Evolutionary conservation across 129 eudicot genomes (phyloP).

Genomic region (Rutidosis leptorrhynchoides): DNA sequence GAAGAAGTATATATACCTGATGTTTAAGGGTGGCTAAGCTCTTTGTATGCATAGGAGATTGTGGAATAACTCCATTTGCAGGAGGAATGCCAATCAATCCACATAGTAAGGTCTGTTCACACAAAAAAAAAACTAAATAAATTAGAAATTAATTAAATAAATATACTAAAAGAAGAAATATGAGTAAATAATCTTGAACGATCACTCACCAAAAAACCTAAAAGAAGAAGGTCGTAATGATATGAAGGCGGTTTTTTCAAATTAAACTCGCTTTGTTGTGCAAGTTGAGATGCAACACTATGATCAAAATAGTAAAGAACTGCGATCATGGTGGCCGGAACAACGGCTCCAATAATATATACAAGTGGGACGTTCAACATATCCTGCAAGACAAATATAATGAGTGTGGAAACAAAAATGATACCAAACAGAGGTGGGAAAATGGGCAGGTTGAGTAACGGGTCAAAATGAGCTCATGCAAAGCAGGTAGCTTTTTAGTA

Average conservation of each 20-base stretch:
- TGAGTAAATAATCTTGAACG: background rate
- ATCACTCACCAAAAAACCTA: constrained; percentile 74
- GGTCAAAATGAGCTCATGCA: background rate
- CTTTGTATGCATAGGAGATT: constrained; percentile 98
- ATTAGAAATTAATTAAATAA: constrained; percentile 1
- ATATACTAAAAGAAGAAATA: background rate
- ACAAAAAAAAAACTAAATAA: background rate
- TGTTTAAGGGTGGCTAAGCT: constrained; percentile 96
- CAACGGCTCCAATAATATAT: constrained; percentile 85
- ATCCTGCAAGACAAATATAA: constrained; percentile 44
- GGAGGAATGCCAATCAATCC: constrained; percentile 98
- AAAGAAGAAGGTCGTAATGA: constrained; percentile 94
- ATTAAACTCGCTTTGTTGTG: constrained; percentile 93
- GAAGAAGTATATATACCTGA: constrained; percentile 54
- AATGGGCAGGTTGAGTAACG: background rate
- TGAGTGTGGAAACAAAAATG: background rate
- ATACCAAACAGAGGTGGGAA: constrained; percentile 4
- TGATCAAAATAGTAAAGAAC: constrained; percentile 97
- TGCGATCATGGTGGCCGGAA: constrained; percentile 98
- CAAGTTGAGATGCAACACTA: constrained; percentile 98
- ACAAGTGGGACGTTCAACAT: constrained; percentile 84
- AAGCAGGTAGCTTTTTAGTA: constrained; percentile 1
- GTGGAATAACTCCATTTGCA: constrained; percentile 96
- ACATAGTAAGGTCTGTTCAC: constrained; percentile 69
- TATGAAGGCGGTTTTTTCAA: constrained; percentile 89